These are phyloP conservation scores for Cercospora sesami DNA, from an alignment of 2,329 filamentous ascomycete species.

Conservation along the genomic window DNA sequence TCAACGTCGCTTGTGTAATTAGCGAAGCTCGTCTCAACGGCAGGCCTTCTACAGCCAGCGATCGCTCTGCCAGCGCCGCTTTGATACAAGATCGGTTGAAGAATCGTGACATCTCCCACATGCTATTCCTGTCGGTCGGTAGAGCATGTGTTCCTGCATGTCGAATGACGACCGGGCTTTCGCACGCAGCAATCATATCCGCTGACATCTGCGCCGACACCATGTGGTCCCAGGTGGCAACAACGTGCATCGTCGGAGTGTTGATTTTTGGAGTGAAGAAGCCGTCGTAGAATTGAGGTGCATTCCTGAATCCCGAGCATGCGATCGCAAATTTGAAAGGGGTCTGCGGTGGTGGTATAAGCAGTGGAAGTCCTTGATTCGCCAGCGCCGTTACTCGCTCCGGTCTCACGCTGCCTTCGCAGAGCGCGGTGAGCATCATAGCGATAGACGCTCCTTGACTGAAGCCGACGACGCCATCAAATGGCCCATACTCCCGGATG, in stretches of 20 bases:
- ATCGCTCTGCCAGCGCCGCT: constrained; percentile 2
- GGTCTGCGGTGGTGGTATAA: constrained; percentile 25
- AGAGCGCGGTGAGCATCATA: constrained; percentile 33
- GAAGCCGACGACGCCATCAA: constrained; percentile 27
- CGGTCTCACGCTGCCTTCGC: constrained; percentile 22
- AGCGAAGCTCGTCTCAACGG: constrained; percentile 4
- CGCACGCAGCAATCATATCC: constrained; percentile 18
- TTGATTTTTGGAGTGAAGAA: constrained; percentile 26
- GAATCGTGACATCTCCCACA: constrained; percentile 22
- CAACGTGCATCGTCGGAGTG: constrained; percentile 22
- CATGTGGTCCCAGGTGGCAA: constrained; percentile 26
- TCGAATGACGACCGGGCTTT: constrained; percentile 15
- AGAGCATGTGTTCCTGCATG: constrained; percentile 24
- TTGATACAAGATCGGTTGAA: constrained; percentile 17
- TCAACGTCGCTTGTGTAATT: constrained; percentile 7
- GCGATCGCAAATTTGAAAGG: constrained; percentile 28
- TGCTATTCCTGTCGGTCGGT: constrained; percentile 19
- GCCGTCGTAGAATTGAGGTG: constrained; percentile 25
- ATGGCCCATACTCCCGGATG: constrained; percentile 21
- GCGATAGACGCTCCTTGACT: constrained; percentile 25
- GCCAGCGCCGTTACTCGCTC: constrained; percentile 19
- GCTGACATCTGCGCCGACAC: constrained; percentile 20
- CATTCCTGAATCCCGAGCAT: constrained; percentile 24
- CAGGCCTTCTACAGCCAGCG: neutral
- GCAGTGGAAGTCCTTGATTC: constrained; percentile 19